phyloP scores from a whole-genome alignment of 75 land plant species.

The Cupressus sempervirens region DNA sequence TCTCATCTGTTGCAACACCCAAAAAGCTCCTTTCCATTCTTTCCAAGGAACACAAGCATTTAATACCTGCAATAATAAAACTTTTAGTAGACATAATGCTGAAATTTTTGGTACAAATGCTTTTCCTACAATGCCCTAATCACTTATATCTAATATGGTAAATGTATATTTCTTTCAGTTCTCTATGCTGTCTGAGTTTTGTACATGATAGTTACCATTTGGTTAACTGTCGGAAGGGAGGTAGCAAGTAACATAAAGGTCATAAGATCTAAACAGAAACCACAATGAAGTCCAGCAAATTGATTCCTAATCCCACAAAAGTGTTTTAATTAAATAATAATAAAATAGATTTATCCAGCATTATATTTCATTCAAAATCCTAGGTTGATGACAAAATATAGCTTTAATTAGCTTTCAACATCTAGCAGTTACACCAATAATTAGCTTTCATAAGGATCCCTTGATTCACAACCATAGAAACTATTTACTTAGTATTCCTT shows the following conservation, averaged over 20 bases:
- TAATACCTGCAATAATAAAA: constrained; percentile 40
- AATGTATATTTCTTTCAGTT: neutral
- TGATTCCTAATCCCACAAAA: too few relatives aligned
- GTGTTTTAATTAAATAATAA: too few relatives aligned
- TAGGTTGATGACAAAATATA: too few relatives aligned
- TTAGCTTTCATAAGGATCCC: too few relatives aligned
- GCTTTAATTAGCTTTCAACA: too few relatives aligned
- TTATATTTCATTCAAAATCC: too few relatives aligned
- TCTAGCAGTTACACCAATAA: too few relatives aligned
- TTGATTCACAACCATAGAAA: too few relatives aligned
- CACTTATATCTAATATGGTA: neutral
- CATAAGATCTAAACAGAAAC: neutral
- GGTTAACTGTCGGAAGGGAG: neutral
- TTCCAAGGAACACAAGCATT: constrained; percentile 74
- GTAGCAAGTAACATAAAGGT: neutral
- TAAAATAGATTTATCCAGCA: too few relatives aligned
- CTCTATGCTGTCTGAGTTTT: neutral
- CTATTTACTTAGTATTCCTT: too few relatives aligned
- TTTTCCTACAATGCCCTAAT: neutral
- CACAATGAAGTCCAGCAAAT: neutral
- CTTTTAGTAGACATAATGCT: neutral
- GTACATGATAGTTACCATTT: neutral
- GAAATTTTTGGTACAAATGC: neutral
- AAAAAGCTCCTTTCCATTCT: constrained; percentile 76
- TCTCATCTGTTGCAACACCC: constrained; percentile 74